Evolutionary conservation across 345 rosid species (phyloP).

Genomic region (Aethionema arabicum): DNA sequence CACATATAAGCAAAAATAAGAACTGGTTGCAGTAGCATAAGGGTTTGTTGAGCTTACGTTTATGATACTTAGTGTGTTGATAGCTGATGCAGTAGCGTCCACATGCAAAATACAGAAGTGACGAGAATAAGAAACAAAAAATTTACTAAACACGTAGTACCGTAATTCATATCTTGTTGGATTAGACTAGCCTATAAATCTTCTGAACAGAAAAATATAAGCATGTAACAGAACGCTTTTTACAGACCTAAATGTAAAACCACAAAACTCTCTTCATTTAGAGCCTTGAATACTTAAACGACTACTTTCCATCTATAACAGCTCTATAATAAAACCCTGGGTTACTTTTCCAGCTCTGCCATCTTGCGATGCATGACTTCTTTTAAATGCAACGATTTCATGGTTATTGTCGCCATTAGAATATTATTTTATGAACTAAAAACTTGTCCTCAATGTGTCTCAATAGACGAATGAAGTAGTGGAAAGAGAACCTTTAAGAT

Average conservation of each 20-base stretch:
- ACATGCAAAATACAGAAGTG: constrained; percentile 53
- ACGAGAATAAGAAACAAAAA: constrained; percentile 36
- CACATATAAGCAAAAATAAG: constrained; percentile 19
- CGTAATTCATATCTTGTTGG: constrained; percentile 10
- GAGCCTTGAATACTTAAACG: neutral
- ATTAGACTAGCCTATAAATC: constrained; percentile 6
- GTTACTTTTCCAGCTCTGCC: neutral
- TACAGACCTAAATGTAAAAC: constrained; percentile 6
- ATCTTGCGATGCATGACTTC: constrained; percentile 1
- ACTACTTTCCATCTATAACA: constrained; percentile 5
- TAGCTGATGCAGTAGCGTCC: constrained; percentile 63
- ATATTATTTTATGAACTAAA: neutral
- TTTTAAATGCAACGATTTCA: neutral
- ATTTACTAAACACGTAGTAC: constrained; percentile 2
- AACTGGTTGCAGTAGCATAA: constrained; percentile 22
- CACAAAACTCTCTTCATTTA: constrained; percentile 22
- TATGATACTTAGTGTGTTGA: constrained; percentile 98
- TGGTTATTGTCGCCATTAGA: neutral
- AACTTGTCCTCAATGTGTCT: neutral
- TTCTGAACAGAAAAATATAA: neutral
- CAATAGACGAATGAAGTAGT: neutral
- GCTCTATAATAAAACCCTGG: constrained; percentile 9
- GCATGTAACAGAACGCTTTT: neutral
- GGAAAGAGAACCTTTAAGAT: neutral
- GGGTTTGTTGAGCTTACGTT: constrained; percentile 62